These are phyloP conservation scores for Lophium mytilinum DNA, from an alignment of 495 filamentous ascomycete species.

Conservation along the genomic window DNA sequence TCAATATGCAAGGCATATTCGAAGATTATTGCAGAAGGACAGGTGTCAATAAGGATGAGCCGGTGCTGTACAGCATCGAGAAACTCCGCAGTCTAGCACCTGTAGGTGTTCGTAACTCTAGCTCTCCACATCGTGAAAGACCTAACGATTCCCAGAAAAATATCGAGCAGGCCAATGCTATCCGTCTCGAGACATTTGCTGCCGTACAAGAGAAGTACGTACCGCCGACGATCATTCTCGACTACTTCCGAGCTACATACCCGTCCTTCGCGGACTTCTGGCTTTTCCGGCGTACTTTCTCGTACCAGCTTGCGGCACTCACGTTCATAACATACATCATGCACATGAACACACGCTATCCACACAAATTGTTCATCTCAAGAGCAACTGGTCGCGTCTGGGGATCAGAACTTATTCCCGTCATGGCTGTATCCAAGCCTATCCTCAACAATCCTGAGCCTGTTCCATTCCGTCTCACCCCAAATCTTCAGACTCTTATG, in stretches of 20 bases:
- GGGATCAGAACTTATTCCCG: constrained; percentile 86
- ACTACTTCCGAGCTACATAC: constrained; percentile 86
- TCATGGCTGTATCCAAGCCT: constrained; percentile 69
- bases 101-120: constrained; percentile 16
- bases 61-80: constrained; percentile 88
- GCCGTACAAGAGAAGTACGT: constrained; percentile 91
- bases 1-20: constrained; percentile 85
- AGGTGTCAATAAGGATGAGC: constrained; percentile 87
- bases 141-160: constrained; percentile 43
- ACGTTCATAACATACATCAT: constrained; percentile 99
- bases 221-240: constrained; percentile 64
- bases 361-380: constrained; percentile 88
- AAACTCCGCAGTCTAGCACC: constrained; percentile 63
- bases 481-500: constrained; percentile 91
- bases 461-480: constrained; percentile 94
- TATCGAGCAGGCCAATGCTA: constrained; percentile 54
- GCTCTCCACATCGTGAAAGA: too few species aligned
- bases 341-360: constrained; percentile 88
- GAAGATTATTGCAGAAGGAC: constrained; percentile 89
- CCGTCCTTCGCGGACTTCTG: constrained; percentile 91
- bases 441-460: constrained; percentile 90
- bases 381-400: constrained; percentile 87
- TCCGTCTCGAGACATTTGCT: constrained; percentile 74
- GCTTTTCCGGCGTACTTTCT: constrained; percentile 93
- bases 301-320: constrained; percentile 89